A percentile compares a stretch with the other conserved stretches of the same genome.
These are phyloP conservation scores for Zalaria obscura DNA, from an alignment of 2,329 filamentous ascomycete species.

Conservation along the genomic window DNA sequence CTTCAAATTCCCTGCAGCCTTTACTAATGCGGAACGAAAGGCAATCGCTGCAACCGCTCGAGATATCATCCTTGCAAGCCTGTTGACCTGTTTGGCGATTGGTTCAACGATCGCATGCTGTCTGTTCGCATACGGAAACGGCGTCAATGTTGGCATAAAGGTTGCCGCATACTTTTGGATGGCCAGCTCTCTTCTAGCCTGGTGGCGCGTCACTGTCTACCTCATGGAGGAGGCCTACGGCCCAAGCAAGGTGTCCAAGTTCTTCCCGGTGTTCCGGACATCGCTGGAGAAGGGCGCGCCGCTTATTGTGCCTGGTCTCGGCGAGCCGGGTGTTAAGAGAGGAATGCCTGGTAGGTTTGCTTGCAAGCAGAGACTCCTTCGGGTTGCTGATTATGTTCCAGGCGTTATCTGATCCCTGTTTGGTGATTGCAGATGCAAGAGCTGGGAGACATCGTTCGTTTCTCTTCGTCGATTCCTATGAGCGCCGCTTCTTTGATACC, in stretches of 20 bases:
- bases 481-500: background rate
- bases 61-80: too few relatives aligned
- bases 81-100: too few relatives aligned
- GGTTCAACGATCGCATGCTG: conserved; percentile 9
- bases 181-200: conserved; percentile 8
- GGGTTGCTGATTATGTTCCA: too few relatives aligned
- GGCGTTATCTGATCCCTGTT: too few relatives aligned
- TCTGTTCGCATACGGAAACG: conserved; percentile 8
- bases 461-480: too few relatives aligned
- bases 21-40: background rate
- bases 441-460: too few relatives aligned
- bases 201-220: conserved; percentile 12
- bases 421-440: too few relatives aligned
- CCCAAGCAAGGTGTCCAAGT: conserved; percentile 7
- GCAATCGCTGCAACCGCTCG: conserved; percentile 7
- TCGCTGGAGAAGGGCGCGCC: conserved; percentile 9
- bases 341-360: conserved; percentile 7
- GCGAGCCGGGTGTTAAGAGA: conserved; percentile 13
- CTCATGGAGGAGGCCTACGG: conserved; percentile 12
- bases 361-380: too few relatives aligned
- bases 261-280: conserved; percentile 11
- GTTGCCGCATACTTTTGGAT: conserved; percentile 13
- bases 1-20: background rate
- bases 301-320: conserved; percentile 10
- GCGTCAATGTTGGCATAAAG: conserved; percentile 10